Percentiles rank a stretch among this genome's conserved stretches.
Conservation (phyloP, 1,139 yeast genomes). For the Scheffersomyces lignicola region DNA sequence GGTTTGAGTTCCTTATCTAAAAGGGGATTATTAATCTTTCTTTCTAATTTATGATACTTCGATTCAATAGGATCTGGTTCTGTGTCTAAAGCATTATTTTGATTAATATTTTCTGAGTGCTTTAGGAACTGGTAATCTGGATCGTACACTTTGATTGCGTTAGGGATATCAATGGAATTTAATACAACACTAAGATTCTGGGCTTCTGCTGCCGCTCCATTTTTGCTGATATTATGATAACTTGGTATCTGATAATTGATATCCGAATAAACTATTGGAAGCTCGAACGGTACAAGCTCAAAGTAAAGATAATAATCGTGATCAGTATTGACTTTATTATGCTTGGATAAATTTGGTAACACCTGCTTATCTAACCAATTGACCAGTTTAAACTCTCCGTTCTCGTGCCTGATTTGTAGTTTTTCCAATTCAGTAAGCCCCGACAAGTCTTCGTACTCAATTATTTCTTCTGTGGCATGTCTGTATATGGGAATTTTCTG, state of each 20-base stretch:
- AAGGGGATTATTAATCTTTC: conserved; percentile 70
- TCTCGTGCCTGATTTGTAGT: conserved; percentile 62
- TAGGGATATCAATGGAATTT: conserved; percentile 37
- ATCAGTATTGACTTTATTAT: conserved; percentile 23
- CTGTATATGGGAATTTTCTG: conserved; percentile 34
- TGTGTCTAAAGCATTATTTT: conserved; percentile 15
- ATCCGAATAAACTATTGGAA: conserved; percentile 81
- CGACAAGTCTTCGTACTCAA: conserved; percentile 24
- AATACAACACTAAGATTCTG: conserved; percentile 27
- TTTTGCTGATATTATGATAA: conserved; percentile 10
- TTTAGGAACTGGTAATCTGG: conserved; percentile 34
- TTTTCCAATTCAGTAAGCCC: conserved; percentile 46
- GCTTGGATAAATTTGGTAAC: conserved; percentile 48
- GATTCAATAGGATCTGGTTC: conserved; percentile 77
- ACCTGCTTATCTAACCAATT: conserved; percentile 80
- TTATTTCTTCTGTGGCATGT: conserved; percentile 8
- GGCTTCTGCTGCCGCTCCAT: conserved; percentile 10
- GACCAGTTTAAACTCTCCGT: conserved; percentile 60
- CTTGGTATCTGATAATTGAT: conserved; percentile 24
- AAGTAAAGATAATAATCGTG: conserved; percentile 52
- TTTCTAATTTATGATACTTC: conserved; percentile 79
- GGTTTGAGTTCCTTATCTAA: conserved; percentile 88
- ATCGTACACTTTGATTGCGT: conserved; percentile 30
- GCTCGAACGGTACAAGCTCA: conserved; percentile 75
- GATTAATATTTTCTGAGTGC: conserved; percentile 10